Evolutionary conservation across 805 yeast genomes (phyloP).

Genomic region (Sungouiella blattae): DNA sequence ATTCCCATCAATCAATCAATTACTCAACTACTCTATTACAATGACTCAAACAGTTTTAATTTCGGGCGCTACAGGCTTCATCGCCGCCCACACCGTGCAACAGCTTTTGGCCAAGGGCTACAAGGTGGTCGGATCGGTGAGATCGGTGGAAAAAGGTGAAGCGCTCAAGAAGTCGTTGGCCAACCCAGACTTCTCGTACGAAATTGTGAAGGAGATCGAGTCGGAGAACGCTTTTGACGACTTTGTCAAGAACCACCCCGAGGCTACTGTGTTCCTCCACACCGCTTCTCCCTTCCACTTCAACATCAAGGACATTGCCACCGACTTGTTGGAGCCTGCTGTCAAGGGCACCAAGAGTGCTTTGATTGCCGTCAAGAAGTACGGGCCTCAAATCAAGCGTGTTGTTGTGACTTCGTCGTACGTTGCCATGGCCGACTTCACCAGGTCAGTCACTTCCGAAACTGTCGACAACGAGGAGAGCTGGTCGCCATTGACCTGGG

Average conservation of each 20-base stretch:
- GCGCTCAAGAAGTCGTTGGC: slow-evolving; percentile 1
- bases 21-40: too few relatives aligned
- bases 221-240: not conserved
- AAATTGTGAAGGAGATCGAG: slow-evolving; percentile 1
- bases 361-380: slow-evolving; percentile 1
- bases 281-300: slow-evolving; percentile 4
- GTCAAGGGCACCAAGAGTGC: slow-evolving; percentile 3
- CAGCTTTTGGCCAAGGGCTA: slow-evolving; percentile 2
- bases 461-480: slow-evolving; percentile 33
- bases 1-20: too few relatives aligned
- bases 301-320: not conserved
- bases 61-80: slow-evolving; percentile 5
- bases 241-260: slow-evolving; percentile 3
- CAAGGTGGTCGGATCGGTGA: slow-evolving; percentile 4
- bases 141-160: slow-evolving; percentile 4
- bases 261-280: slow-evolving; percentile 3
- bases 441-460: slow-evolving; percentile 30
- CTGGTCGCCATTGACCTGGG: slow-evolving; percentile 15
- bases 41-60: slow-evolving; percentile 4
- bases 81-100: slow-evolving; percentile 4
- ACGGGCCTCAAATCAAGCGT: slow-evolving; percentile 3
- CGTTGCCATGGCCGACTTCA: slow-evolving; percentile 6
- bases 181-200: slow-evolving; percentile 1
- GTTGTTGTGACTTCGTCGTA: slow-evolving; percentile 4
- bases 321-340: slow-evolving; percentile 2